Conservation (phyloP, 352 stramenopile genomes). For the Phytophthora constricta region DNA sequence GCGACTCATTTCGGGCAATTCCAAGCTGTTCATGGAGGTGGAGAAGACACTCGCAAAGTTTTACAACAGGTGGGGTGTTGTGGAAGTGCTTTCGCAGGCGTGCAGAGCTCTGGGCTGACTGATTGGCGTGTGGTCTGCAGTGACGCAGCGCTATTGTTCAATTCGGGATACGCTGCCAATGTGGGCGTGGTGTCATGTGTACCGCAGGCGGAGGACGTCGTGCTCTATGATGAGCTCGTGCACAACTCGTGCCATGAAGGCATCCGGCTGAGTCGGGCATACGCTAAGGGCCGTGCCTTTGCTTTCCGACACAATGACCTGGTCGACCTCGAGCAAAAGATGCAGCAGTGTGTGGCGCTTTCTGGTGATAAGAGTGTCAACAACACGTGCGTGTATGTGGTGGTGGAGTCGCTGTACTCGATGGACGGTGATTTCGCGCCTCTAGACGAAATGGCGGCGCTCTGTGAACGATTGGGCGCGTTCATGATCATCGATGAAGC, state of each 20-base stretch:
- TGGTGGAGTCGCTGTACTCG: constrained; percentile 98
- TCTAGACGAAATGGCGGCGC: constrained; percentile 81
- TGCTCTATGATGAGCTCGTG: constrained; percentile 97
- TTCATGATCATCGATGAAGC: constrained; percentile 97
- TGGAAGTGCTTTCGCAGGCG: not conserved
- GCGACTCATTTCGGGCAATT: constrained; percentile 95
- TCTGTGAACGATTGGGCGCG: constrained; percentile 84
- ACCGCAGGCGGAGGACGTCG: constrained; percentile 84
- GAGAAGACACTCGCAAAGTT: constrained; percentile 87
- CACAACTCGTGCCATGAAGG: constrained; percentile 98
- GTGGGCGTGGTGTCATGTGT: constrained; percentile 94
- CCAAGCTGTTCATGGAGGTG: constrained; percentile 84
- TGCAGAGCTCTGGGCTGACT: constrained; percentile 18
- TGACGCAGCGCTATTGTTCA: constrained; percentile 94
- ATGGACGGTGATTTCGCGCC: constrained; percentile 98
- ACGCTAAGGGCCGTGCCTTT: constrained; percentile 46
- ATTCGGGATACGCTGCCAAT: constrained; percentile 97
- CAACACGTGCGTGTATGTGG: constrained; percentile 87
- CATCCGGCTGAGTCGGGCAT: constrained; percentile 85
- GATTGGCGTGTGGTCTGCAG: constrained; percentile 35
- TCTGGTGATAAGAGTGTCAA: constrained; percentile 8
- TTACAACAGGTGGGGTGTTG: constrained; percentile 72
- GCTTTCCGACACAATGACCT: constrained; percentile 91
- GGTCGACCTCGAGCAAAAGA: constrained; percentile 62
- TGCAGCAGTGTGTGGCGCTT: constrained; percentile 47